phyloP scores from a whole-genome alignment of 2,329 filamentous ascomycete genomes.

The Cyanodermella asteris region DNA sequence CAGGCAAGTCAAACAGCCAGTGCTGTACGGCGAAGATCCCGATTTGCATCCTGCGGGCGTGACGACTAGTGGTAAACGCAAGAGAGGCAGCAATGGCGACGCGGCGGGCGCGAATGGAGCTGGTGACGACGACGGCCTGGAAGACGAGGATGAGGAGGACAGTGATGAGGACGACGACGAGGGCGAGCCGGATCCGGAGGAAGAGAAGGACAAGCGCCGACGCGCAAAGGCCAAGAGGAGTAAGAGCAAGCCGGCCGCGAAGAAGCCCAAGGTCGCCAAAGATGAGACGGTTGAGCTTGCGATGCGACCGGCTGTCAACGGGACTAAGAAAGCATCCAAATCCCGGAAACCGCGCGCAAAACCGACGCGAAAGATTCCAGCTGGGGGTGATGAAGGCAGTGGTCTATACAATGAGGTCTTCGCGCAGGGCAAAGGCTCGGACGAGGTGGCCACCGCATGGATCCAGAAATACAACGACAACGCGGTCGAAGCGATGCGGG shows the following conservation, averaged over 20 bases:
- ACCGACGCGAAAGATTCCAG: constrained; percentile 28
- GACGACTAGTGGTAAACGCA: constrained; percentile 23
- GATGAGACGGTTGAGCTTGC: constrained; percentile 28
- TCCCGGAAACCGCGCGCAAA: constrained; percentile 28
- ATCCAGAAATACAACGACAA: constrained; percentile 32
- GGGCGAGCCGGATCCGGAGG: constrained; percentile 25
- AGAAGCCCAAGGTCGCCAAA: constrained; percentile 34
- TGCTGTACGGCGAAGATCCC: constrained; percentile 11
- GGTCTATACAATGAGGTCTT: constrained; percentile 44
- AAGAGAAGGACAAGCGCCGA: constrained; percentile 21
- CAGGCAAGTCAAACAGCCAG: constrained; percentile 15
- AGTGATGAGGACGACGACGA: constrained; percentile 16
- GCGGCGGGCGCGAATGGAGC: constrained; percentile 16
- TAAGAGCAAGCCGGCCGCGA: constrained; percentile 18
- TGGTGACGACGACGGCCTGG: constrained; percentile 14
- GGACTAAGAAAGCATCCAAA: constrained; percentile 21
- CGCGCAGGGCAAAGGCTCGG: constrained; percentile 28
- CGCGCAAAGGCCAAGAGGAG: constrained; percentile 14
- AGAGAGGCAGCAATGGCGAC: constrained; percentile 20
- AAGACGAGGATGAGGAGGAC: constrained; percentile 13
- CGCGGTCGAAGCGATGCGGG: constrained; percentile 31
- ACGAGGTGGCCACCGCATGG: constrained; percentile 37
- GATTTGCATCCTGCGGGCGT: constrained; percentile 6
- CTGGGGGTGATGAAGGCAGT: constrained; percentile 26
- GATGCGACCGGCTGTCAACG: constrained; percentile 28